Percentiles rank a stretch among this genome's conserved stretches.
Conservation (phyloP, 148 eudicot species). For the Chenopodium formosanum region DNA sequence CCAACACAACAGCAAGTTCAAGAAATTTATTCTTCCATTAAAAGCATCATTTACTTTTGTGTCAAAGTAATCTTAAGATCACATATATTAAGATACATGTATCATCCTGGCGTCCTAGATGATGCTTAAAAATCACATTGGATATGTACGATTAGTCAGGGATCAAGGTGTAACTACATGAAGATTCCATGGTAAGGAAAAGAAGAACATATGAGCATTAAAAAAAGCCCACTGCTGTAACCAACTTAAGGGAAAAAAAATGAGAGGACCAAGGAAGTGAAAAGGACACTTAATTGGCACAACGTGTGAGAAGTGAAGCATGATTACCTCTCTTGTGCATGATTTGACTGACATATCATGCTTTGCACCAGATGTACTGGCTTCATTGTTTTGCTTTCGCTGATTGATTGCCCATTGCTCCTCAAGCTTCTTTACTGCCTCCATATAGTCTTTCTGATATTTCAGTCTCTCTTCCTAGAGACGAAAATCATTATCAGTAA, state of each 20-base stretch:
- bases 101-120: background rate
- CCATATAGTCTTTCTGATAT: constrained; percentile 56
- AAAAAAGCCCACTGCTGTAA: background rate
- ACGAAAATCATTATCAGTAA: constrained; percentile 24
- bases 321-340: constrained; percentile 45
- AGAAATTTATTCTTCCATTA: background rate
- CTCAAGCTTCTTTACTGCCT: constrained; percentile 70
- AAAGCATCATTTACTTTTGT: background rate
- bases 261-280: background rate
- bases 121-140: background rate
- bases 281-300: background rate
- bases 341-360: constrained; percentile 33
- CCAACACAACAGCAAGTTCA: background rate
- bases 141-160: background rate
- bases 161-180: background rate
- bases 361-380: constrained; percentile 34
- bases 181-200: background rate
- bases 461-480: constrained; percentile 60
- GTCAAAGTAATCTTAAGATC: background rate
- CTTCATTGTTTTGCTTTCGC: constrained; percentile 43
- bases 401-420: constrained; percentile 57
- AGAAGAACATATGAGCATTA: background rate
- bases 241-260: background rate
- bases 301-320: background rate
- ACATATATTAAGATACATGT: background rate